These are phyloP conservation scores for Amanita rubescens DNA, from an alignment of 768 basidiomycete species.

Conservation along the genomic window DNA sequence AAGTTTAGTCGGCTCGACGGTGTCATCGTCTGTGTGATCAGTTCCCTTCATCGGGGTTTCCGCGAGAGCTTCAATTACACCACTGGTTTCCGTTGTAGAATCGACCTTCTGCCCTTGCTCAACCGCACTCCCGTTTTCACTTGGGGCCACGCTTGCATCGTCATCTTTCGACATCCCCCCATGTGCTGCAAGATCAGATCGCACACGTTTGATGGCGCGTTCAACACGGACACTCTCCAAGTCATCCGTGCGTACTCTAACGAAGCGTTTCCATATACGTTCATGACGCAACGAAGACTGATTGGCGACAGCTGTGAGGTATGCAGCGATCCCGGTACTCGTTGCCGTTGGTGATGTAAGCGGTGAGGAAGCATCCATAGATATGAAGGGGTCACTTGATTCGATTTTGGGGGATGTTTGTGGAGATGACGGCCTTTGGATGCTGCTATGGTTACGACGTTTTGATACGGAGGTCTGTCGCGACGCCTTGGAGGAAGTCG, in stretches of 20 bases:
- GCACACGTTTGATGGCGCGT: slow-evolving; percentile 80
- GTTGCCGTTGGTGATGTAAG: slow-evolving; percentile 36
- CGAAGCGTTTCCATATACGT: slow-evolving; percentile 79
- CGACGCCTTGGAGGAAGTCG: slow-evolving; percentile 16
- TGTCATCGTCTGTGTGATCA: not conserved
- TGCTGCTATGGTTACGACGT: slow-evolving; percentile 27
- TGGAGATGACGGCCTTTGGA: slow-evolving; percentile 37
- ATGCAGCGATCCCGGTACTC: slow-evolving; percentile 65
- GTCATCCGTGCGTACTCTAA: slow-evolving; percentile 81
- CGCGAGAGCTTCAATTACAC: not conserved
- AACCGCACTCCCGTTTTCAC: not conserved
- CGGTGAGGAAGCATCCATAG: slow-evolving; percentile 14
- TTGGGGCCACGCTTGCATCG: not conserved
- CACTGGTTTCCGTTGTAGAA: not conserved
- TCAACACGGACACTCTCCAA: slow-evolving; percentile 82
- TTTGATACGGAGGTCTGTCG: slow-evolving; percentile 29
- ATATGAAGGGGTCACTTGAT: slow-evolving; percentile 52
- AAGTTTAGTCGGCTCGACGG: not conserved
- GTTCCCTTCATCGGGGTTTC: not conserved
- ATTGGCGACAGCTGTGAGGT: slow-evolving; percentile 75
- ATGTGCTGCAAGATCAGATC: slow-evolving; percentile 79
- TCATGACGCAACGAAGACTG: slow-evolving; percentile 52
- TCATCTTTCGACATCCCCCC: slow-evolving; percentile 21
- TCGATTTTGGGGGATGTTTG: slow-evolving; percentile 48
- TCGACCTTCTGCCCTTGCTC: not conserved